Base-by-base conservation (phyloP, 1,284 basidiomycete genomes). In the Mycena citricolor region DNA sequence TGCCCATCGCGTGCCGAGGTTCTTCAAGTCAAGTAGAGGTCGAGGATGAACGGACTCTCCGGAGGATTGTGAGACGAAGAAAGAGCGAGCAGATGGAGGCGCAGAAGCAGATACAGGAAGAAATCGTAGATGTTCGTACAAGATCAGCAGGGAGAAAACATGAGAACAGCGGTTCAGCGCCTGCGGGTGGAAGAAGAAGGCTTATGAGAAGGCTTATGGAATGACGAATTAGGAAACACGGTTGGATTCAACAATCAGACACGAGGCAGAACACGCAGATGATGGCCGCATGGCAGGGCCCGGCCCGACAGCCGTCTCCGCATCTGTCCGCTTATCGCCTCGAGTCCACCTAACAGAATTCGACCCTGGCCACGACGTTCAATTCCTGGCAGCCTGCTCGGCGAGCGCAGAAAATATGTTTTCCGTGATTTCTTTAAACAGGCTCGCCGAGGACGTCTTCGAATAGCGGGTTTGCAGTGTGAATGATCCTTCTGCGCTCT, bases 361-460 rank as follows among this genome's bases (percentile, higher is more conserved):
- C n/a, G n/a, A n/a, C n/a, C n/a, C n/a, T n/a, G n/a, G 37, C 22
- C 38, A 30, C 32, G 34, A 23, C 16, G 19, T 43, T 44, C 42
- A 49, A 0, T 29, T 32, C 13, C 33, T 35, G 19, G 26, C 24
- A 13, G 38, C 28, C 25, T 34, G 45, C 49, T 42, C 52, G 16
- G 45, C 44, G 44, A 61, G 40, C 39, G 54, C 43, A 32, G 51
- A 53, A 25, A 63, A 37, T 17, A 79, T 60, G 30, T 69, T 66
- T 33, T 69, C 69, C 31, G 70, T 67, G 41, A 89, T 81, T 12
- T 57, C 59, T 53, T 65, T 59, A 61, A 90, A 87, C 33, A 87
- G 59, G 59, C 68, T 70, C 41, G 77, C 77, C 2, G 84, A 83
- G 8, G 78, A 65, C 26, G 87, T 90, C 55, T 62, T 63, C 56